Conservation (phyloP, 75 land plant species). For the Cryptomeria japonica region DNA sequence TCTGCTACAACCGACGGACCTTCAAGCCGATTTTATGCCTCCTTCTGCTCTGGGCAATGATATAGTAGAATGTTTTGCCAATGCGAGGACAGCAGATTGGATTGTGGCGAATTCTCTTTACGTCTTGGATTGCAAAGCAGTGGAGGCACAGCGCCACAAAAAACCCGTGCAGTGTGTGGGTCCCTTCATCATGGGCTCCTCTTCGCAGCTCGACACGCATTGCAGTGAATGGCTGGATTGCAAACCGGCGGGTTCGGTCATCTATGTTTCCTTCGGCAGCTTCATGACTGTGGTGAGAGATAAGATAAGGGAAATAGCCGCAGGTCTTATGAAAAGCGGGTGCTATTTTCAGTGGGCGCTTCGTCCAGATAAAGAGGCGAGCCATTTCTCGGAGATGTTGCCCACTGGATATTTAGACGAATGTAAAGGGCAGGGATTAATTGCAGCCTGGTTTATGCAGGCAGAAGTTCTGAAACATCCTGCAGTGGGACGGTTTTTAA, state of each 20-base stretch:
- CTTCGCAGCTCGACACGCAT: background rate
- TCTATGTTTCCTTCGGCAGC: background rate
- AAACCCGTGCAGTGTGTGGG: background rate
- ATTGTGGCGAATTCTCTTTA: too few species aligned
- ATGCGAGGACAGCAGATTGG: too few species aligned
- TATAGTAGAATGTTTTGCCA: too few species aligned
- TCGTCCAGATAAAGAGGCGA: background rate
- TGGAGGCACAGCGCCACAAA: too few species aligned
- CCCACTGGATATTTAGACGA: background rate
- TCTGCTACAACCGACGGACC: too few species aligned
- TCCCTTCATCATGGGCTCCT: background rate
- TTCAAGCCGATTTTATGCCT: too few species aligned
- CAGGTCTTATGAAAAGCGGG: background rate
- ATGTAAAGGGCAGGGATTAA: background rate
- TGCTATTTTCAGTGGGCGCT: background rate
- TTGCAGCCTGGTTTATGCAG: background rate
- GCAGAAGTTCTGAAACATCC: background rate
- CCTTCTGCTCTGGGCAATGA: too few species aligned
- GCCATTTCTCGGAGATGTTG: background rate
- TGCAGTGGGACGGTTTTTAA: too few species aligned
- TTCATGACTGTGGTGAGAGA: background rate
- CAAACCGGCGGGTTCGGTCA: background rate
- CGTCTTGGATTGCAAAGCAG: too few species aligned
- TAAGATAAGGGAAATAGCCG: background rate
- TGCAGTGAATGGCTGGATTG: background rate